Evolutionary conservation across 495 filamentous ascomycete genomes (phyloP).

Genomic region (Cudoniella acicularis): DNA sequence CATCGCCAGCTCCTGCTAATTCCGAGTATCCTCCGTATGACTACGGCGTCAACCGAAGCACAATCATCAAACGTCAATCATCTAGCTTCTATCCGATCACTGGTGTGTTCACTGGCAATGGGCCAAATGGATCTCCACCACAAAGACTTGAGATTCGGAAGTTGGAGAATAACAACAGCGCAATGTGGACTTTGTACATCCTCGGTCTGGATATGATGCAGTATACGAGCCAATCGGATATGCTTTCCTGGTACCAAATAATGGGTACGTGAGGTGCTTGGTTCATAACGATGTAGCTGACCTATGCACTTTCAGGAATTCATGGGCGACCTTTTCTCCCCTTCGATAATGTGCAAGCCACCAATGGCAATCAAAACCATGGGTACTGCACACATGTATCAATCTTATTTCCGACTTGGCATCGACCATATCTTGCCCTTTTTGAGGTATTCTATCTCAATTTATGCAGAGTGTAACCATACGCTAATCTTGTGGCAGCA

Average conservation of each 20-base stretch:
- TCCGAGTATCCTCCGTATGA: constrained; percentile 7
- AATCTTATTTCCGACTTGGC: constrained; percentile 67
- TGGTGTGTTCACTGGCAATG: constrained; percentile 13
- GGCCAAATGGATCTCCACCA: constrained; percentile 25
- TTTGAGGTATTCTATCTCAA: constrained; percentile 50
- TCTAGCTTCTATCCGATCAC: neutral
- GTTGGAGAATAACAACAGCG: constrained; percentile 50
- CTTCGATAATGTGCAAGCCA: constrained; percentile 53
- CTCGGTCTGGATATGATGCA: constrained; percentile 33
- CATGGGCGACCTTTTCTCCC: constrained; percentile 58
- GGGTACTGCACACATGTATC: constrained; percentile 67
- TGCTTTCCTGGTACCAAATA: constrained; percentile 59
- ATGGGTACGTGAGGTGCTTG: constrained; percentile 36
- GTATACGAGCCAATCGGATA: constrained; percentile 45
- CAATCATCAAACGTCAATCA: constrained; percentile 7
- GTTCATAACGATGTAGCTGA: neutral
- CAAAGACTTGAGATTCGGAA: constrained; percentile 49
- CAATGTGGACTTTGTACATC: constrained; percentile 32
- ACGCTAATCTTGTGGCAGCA: constrained; percentile 17
- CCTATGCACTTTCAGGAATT: constrained; percentile 52
- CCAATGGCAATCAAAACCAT: constrained; percentile 37
- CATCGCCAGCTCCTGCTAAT: neutral
- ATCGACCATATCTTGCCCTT: constrained; percentile 64
- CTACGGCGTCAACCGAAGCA: constrained; percentile 8
- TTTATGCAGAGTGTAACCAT: neutral